phyloP scores from a whole-genome alignment of 805 yeast species.

The Sugiyamaella lignohabitans region DNA sequence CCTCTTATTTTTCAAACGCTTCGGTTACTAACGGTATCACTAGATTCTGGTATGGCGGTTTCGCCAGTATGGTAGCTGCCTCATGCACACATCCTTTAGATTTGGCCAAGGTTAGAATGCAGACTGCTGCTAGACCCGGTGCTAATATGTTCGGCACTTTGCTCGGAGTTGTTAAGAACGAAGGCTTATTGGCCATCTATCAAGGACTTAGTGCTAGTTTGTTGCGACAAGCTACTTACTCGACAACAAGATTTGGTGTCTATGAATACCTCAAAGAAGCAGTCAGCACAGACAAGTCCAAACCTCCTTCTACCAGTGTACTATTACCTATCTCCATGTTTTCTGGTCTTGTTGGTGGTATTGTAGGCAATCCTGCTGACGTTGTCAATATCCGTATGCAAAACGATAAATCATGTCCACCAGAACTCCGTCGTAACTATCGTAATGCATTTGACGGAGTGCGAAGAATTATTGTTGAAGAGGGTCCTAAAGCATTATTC shows the following conservation, averaged over 20 bases:
- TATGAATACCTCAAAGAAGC: slow-evolving; percentile 67
- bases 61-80: slow-evolving; percentile 37
- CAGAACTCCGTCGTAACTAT: slow-evolving; percentile 62
- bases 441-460: slow-evolving; percentile 75
- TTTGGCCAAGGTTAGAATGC: slow-evolving; percentile 79
- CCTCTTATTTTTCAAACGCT: too few relatives aligned
- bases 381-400: slow-evolving; percentile 88
- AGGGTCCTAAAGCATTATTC: slow-evolving; percentile 53
- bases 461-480: slow-evolving; percentile 50
- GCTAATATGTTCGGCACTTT: slow-evolving; percentile 58
- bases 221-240: slow-evolving; percentile 80
- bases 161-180: slow-evolving; percentile 49
- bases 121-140: slow-evolving; percentile 66
- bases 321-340: slow-evolving; percentile 75
- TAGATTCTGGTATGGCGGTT: slow-evolving; percentile 41
- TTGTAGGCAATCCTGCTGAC: slow-evolving; percentile 84
- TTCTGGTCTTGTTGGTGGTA: slow-evolving; percentile 79
- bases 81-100: slow-evolving; percentile 66
- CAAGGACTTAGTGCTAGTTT: slow-evolving; percentile 78
- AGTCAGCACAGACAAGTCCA: slow-evolving; percentile 33
- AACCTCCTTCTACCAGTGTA: slow-evolving; percentile 47
- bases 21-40: too few relatives aligned
- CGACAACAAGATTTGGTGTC: slow-evolving; percentile 81
- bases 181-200: slow-evolving; percentile 61
- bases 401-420: slow-evolving; percentile 67